These are phyloP conservation scores for Hypoxylon sp. DNA, from an alignment of 2,329 filamentous ascomycete genomes.

Conservation along the genomic window DNA sequence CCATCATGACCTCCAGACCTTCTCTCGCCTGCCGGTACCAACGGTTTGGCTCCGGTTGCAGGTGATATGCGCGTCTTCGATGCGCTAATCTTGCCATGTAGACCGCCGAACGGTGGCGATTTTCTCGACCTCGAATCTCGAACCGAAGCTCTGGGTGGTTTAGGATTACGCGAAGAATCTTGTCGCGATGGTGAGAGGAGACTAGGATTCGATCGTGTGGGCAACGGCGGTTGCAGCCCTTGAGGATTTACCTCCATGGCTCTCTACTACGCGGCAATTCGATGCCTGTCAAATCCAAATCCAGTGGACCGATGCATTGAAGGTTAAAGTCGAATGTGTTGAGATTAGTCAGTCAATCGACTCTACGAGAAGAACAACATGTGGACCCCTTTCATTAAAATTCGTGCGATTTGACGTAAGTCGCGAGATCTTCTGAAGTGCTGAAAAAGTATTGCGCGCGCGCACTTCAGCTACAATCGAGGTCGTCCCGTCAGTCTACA, in stretches of 20 bases:
- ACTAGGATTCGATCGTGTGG: slow-evolving; percentile 39
- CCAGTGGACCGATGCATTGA: slow-evolving; percentile 45
- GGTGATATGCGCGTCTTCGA: slow-evolving; percentile 38
- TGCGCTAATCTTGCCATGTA: slow-evolving; percentile 29
- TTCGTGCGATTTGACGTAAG: slow-evolving; percentile 1
- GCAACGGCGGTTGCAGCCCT: slow-evolving; percentile 38
- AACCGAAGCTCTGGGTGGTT: slow-evolving; percentile 24
- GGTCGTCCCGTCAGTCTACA: slow-evolving; percentile 1
- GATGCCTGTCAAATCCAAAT: slow-evolving; percentile 40
- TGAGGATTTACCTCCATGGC: slow-evolving; percentile 45
- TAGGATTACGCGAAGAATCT: slow-evolving; percentile 38
- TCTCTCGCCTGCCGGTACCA: slow-evolving; percentile 43
- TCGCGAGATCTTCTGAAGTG: neutral
- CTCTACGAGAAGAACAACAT: too few species aligned
- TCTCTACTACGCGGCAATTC: slow-evolving; percentile 45
- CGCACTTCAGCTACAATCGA: slow-evolving; percentile 15
- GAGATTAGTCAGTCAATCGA: too few species aligned
- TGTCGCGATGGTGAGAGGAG: slow-evolving; percentile 37
- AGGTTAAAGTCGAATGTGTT: slow-evolving; percentile 21
- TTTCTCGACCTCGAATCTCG: slow-evolving; percentile 38
- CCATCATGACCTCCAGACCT: slow-evolving; percentile 42
- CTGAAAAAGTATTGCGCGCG: slow-evolving; percentile 13
- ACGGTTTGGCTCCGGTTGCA: slow-evolving; percentile 38
- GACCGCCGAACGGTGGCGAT: slow-evolving; percentile 35
- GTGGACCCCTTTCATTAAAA: slow-evolving; percentile 4